These are phyloP conservation scores for Sanghuangporus sanghuang DNA, from an alignment of 1,284 basidiomycete species.

Conservation along the genomic window DNA sequence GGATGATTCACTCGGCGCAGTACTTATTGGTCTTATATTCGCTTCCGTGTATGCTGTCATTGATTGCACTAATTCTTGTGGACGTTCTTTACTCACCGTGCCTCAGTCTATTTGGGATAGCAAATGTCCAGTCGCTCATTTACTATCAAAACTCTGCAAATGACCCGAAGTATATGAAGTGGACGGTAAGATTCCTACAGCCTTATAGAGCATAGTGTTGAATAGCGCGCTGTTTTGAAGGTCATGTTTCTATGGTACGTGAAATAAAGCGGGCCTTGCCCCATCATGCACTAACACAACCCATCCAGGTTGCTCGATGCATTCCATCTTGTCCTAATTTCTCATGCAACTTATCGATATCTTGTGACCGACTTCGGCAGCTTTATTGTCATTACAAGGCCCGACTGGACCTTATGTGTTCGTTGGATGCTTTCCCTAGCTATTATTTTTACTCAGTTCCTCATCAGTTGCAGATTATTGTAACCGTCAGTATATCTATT, in stretches of 20 bases:
- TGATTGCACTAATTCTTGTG: background rate
- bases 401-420: slow-evolving; percentile 34
- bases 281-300: background rate
- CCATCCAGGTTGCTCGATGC: slow-evolving; percentile 10
- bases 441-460: background rate
- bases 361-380: slow-evolving; percentile 46
- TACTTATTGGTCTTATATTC: slow-evolving; percentile 14
- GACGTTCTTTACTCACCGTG: background rate
- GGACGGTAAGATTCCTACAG: slow-evolving; percentile 14
- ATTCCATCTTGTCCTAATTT: slow-evolving; percentile 12
- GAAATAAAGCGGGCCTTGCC: background rate
- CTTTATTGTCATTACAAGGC: slow-evolving; percentile 32
- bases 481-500: too few relatives aligned
- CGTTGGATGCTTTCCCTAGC: background rate
- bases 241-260: slow-evolving; percentile 4
- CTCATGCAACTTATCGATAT: slow-evolving; percentile 36
- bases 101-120: slow-evolving; percentile 24
- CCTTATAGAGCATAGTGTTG: background rate
- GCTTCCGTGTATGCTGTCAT: slow-evolving; percentile 8
- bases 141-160: slow-evolving; percentile 21
- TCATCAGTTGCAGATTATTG: background rate
- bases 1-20: slow-evolving; percentile 15
- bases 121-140: slow-evolving; percentile 23
- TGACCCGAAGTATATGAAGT: slow-evolving; percentile 21
- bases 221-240: background rate